Evolutionary conservation across 2,329 filamentous ascomycete genomes (phyloP).

Genomic region (Aspergillus quadricinctus): DNA sequence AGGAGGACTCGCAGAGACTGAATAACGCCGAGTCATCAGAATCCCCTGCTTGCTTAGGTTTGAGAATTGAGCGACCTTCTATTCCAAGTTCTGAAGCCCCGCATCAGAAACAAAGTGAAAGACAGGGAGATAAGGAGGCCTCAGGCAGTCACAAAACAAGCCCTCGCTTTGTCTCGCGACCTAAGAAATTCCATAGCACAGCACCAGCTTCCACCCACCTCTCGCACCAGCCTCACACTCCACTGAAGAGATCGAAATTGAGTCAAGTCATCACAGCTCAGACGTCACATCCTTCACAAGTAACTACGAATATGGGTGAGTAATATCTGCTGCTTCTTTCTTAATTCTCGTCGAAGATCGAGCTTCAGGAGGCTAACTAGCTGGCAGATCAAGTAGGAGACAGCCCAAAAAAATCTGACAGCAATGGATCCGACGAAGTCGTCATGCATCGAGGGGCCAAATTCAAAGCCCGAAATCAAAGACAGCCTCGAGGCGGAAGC

Average conservation of each 20-base stretch:
- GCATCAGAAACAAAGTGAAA: neutral
- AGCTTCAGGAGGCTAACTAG: neutral
- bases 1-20: neutral
- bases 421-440: constrained; percentile 19
- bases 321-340: neutral
- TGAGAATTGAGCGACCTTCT: neutral
- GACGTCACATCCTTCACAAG: neutral
- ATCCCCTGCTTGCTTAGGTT: neutral
- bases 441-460: constrained; percentile 12
- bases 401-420: constrained; percentile 6
- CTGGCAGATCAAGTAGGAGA: neutral
- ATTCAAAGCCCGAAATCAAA: neutral
- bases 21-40: neutral
- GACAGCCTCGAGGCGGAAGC: neutral
- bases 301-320: neutral
- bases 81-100: neutral
- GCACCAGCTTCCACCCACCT: neutral
- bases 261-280: neutral
- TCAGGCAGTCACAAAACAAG: neutral
- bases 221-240: neutral
- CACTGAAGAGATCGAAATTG: neutral
- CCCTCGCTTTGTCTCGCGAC: neutral
- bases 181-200: neutral
- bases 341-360: neutral
- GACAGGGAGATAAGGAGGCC: neutral